Conservation (phyloP, 2,329 filamentous ascomycete species). For the Leptographium lundbergii region DNA sequence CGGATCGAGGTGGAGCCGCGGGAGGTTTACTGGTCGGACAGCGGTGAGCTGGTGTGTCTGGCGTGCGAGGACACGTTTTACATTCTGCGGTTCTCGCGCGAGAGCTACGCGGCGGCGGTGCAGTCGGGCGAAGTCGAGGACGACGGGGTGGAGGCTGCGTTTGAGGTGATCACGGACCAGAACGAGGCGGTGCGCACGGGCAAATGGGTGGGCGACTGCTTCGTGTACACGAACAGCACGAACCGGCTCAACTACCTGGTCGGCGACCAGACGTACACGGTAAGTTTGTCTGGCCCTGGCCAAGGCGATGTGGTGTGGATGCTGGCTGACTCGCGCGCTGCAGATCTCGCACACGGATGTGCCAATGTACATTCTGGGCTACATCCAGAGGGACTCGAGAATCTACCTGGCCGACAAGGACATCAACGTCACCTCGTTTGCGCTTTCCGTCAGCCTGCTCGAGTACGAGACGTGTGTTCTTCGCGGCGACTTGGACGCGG, state of each 20-base stretch:
- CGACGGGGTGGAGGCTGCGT: slow-evolving; percentile 89
- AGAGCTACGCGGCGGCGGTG: slow-evolving; percentile 73
- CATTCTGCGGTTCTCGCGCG: slow-evolving; percentile 80
- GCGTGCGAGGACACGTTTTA: slow-evolving; percentile 95
- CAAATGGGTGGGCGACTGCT: slow-evolving; percentile 97
- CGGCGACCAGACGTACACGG: slow-evolving; percentile 93
- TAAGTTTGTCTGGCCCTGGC: slow-evolving; percentile 23
- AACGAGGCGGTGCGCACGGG: slow-evolving; percentile 87
- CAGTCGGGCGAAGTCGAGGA: slow-evolving; percentile 73
- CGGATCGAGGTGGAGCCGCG: slow-evolving; percentile 73
- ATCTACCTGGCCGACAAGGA: slow-evolving; percentile 96
- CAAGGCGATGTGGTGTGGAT: background rate
- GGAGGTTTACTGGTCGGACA: slow-evolving; percentile 91
- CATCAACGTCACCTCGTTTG: slow-evolving; percentile 80
- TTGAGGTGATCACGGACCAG: slow-evolving; percentile 92
- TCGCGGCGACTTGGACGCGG: slow-evolving; percentile 83
- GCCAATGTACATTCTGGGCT: slow-evolving; percentile 87
- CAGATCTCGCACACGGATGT: slow-evolving; percentile 75
- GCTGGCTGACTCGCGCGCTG: background rate
- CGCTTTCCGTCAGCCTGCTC: slow-evolving; percentile 79
- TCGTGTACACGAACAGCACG: slow-evolving; percentile 95
- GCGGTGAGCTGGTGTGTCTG: slow-evolving; percentile 81
- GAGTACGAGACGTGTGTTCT: slow-evolving; percentile 96
- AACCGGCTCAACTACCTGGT: slow-evolving; percentile 97
- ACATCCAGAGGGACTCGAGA: slow-evolving; percentile 87